A percentile compares a stretch with the other conserved stretches of the same genome.
phyloP scores from a whole-genome alignment of 163 green algal species.

The Scenedesmus sp. region DNA sequence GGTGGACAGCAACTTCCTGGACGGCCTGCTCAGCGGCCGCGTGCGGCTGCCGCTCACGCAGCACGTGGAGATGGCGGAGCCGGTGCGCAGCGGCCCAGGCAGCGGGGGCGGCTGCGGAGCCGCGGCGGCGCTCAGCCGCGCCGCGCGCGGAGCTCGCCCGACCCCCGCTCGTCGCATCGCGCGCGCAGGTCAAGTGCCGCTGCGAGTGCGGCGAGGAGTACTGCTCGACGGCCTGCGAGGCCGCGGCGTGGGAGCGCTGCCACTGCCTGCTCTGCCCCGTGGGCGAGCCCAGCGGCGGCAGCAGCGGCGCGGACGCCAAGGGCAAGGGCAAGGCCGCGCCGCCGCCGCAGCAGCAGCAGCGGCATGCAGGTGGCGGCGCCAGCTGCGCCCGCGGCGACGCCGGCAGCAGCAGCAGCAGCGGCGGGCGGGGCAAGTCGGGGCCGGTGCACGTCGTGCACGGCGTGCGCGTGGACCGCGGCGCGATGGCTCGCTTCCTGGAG shows the following conservation, averaged over 20 bases:
- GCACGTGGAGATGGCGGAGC: constrained; percentile 30
- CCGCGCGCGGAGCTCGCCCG: no score
- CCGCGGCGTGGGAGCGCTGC: constrained; percentile 64
- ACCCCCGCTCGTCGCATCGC: no score
- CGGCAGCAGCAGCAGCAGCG: constrained; percentile 12
- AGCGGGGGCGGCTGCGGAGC: no score
- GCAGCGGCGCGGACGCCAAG: neutral
- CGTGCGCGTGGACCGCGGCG: constrained; percentile 13
- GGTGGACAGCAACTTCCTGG: constrained; percentile 26
- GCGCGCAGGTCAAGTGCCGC: constrained; percentile 51
- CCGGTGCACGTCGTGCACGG: constrained; percentile 4
- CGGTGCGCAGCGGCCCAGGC: constrained; percentile 12
- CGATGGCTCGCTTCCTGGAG: constrained; percentile 64
- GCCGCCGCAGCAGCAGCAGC: neutral
- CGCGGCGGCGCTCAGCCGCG: no score
- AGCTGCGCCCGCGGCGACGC: neutral
- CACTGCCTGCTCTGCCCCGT: constrained; percentile 72
- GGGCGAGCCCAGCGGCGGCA: neutral
- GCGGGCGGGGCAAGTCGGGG: neutral
- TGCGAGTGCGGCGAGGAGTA: constrained; percentile 61
- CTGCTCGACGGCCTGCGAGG: constrained; percentile 68
- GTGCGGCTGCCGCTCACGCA: constrained; percentile 41
- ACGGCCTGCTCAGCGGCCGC: constrained; percentile 30
- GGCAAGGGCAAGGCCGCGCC: neutral
- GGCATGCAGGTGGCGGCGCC: neutral